Evolutionary conservation across 2,329 filamentous ascomycete species (phyloP), one percentile per base, ranked within the genome.

Genomic region (Rasamsonia emersonii): DNA sequence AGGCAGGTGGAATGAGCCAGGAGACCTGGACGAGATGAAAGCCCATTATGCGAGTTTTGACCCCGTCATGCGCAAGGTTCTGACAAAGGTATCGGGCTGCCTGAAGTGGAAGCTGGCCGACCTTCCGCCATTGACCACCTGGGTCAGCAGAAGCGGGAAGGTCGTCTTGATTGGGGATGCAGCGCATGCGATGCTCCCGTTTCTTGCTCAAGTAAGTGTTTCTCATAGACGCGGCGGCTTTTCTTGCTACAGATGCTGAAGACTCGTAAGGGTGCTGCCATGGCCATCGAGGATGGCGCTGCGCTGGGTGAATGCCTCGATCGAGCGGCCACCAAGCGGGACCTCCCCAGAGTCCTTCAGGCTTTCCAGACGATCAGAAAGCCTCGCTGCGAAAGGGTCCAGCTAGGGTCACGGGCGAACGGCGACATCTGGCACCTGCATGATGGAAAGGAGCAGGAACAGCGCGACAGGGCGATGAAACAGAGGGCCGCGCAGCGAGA

Each of bases 391-490:
- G 46, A 53, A 3, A 47, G 50, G 39, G 65, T 63, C 11, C 24
- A 26, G 15, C 7, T 11, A 5, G 15, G 6, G 5, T 9, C 24
- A 7, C 24, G 24, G 14, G 51, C 64, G 11, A 68, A 68, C 37
- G 59, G 54, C 4, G 49, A 55, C 27, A 42, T 68, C 6, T 67
- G 62, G 62, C 62, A 67, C 40, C 59, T 63, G 26, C 38, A 45
- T 1, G 60, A 64, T 24, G 59, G 61, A 0, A 48, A 51, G 1
- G 40, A 47, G 25, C 61, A 63, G 43, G 24, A 45, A 33, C 59
- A 58, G 0, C 41, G 60, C 18, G 60, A 64, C 35, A 41, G 32
- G 9, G 58, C 49, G 0, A 62, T 61, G 54, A 28, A 39, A 8
- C 37, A 56, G 1, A 16, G 15, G 15, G 62, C 65, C 35, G 56